Percentiles rank a stretch among this genome's conserved stretches.
phyloP scores from a whole-genome alignment of 208 protist genomes.

The Acanthamoeba triangularis region DNA sequence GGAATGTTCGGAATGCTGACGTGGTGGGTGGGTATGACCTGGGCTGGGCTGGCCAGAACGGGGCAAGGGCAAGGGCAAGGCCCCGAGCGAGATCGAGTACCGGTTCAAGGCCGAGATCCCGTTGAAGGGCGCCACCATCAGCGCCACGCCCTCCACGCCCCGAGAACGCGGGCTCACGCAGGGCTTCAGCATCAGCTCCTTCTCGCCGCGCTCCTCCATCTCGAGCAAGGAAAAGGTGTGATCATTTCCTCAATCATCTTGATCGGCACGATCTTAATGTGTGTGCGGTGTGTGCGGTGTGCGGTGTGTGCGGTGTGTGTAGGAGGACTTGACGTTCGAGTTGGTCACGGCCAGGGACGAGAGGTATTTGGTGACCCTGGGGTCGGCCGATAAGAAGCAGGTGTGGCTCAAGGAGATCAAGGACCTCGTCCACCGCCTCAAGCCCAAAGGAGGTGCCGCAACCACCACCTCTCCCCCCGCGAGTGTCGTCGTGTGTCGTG shows the following conservation, averaged over 20 bases:
- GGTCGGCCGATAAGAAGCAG: slow-evolving; percentile 43
- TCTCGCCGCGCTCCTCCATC: not conserved
- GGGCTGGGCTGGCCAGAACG: too few species aligned
- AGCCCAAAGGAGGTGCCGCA: slow-evolving; percentile 68
- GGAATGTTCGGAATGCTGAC: too few species aligned
- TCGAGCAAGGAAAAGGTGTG: not conserved
- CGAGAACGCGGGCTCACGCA: slow-evolving; percentile 8
- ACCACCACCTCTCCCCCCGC: not conserved
- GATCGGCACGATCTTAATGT: too few species aligned
- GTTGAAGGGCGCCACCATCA: slow-evolving; percentile 10
- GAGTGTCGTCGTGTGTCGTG: not conserved
- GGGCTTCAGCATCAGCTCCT: slow-evolving; percentile 30
- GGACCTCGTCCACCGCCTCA: slow-evolving; percentile 46
- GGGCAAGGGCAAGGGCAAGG: not conserved
- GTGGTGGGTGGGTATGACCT: too few species aligned
- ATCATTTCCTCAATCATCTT: not conserved
- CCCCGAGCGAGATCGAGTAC: slow-evolving; percentile 11
- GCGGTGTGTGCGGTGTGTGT: not conserved
- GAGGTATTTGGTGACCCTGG: not conserved
- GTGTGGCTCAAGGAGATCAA: slow-evolving; percentile 75
- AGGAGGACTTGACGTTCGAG: slow-evolving; percentile 64
- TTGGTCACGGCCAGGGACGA: slow-evolving; percentile 32
- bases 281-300: not conserved
- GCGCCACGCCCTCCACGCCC: not conserved
- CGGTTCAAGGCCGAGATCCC: not conserved